Conservation (phyloP, 345 rosid species). For the Excoecaria agallocha region DNA sequence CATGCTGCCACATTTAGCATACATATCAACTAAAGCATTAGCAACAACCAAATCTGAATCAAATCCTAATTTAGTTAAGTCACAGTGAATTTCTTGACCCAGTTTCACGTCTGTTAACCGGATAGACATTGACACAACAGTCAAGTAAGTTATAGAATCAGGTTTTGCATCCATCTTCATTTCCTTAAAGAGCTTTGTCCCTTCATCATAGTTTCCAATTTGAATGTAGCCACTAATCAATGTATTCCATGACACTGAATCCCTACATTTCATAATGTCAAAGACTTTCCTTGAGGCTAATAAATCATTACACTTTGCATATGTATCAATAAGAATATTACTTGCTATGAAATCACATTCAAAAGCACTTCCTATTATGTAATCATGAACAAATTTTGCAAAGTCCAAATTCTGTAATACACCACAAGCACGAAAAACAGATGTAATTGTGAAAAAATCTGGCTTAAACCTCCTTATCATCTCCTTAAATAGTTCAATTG, state of each 20-base stretch:
- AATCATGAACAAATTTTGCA: slow-evolving; percentile 46
- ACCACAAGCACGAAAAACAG: slow-evolving; percentile 62
- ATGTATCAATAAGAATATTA: slow-evolving; percentile 57
- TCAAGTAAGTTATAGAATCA: slow-evolving; percentile 50
- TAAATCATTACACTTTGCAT: slow-evolving; percentile 54
- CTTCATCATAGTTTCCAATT: slow-evolving; percentile 38
- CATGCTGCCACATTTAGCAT: slow-evolving; percentile 50
- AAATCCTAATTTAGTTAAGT: slow-evolving; percentile 43
- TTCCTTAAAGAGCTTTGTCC: slow-evolving; percentile 43
- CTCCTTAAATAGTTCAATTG: slow-evolving; percentile 40
- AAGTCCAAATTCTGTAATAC: slow-evolving; percentile 38
- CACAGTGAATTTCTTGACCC: slow-evolving; percentile 52
- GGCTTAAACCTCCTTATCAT: slow-evolving; percentile 41
- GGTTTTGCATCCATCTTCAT: slow-evolving; percentile 37
- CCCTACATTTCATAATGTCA: slow-evolving; percentile 41
- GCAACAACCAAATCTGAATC: slow-evolving; percentile 38
- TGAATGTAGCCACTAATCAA: slow-evolving; percentile 49
- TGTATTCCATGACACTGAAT: slow-evolving; percentile 66
- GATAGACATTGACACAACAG: slow-evolving; percentile 43
- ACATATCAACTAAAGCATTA: slow-evolving; percentile 62
- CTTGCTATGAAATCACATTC: slow-evolving; percentile 35
- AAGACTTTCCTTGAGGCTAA: slow-evolving; percentile 47
- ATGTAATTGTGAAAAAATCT: slow-evolving; percentile 50
- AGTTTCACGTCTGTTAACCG: slow-evolving; percentile 31
- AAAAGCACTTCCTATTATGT: slow-evolving; percentile 36